A percentile compares a stretch with the other conserved stretches of the same genome.
Evolutionary conservation across 2,329 filamentous ascomycete genomes (phyloP).

Genomic region (Trichoderma guizhouense): DNA sequence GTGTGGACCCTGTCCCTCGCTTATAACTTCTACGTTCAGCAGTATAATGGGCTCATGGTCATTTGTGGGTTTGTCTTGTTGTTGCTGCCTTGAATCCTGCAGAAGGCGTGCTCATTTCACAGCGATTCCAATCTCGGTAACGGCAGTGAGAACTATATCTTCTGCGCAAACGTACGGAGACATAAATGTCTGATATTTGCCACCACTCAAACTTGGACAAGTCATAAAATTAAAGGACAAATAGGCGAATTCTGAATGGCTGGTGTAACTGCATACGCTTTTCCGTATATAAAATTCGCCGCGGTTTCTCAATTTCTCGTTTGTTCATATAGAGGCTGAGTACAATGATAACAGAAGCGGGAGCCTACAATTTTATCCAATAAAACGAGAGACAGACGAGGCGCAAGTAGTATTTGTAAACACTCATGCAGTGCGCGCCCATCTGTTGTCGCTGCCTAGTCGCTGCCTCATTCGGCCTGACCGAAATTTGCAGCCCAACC

Average conservation of each 20-base stretch:
- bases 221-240: not conserved
- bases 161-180: not conserved
- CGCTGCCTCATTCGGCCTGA: not conserved
- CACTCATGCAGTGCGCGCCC: not conserved
- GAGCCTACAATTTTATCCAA: not conserved
- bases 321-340: not conserved
- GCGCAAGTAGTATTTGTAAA: not conserved
- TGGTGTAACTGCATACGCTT: not conserved
- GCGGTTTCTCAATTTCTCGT: not conserved
- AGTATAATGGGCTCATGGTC: rapidly evolving
- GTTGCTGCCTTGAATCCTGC: not conserved
- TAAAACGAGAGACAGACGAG: not conserved
- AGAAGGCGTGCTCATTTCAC: not conserved
- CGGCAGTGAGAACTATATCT: not conserved
- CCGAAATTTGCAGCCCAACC: not conserved
- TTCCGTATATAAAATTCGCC: not conserved
- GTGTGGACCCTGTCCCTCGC: not conserved
- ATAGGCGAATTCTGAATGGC: not conserved
- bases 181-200: not conserved
- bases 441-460: not conserved
- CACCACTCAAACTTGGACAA: not conserved
- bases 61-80: not conserved
- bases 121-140: not conserved
- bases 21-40: not conserved
- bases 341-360: not conserved